Conservation (phyloP, 2,329 filamentous ascomycete species). For the Berkeleyomyces basicola region DNA sequence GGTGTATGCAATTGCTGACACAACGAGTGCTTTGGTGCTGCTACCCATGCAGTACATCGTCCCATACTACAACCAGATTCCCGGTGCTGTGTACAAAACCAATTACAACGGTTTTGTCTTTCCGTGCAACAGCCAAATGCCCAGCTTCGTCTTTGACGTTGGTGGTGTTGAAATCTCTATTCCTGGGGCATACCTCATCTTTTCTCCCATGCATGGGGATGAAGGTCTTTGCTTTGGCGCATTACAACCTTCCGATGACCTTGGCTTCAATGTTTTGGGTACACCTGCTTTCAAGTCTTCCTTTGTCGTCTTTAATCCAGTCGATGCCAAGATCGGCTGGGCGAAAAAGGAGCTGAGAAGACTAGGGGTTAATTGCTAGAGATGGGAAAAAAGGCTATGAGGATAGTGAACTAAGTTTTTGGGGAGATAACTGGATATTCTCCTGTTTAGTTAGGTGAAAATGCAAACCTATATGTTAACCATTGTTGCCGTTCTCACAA, state of each 20-base stretch:
- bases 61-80: constrained; percentile 32
- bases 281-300: constrained; percentile 46
- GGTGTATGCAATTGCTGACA: constrained; percentile 29
- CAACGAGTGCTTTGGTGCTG: constrained; percentile 47
- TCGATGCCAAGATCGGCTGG: constrained; percentile 36
- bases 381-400: no score
- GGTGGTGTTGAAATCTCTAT: constrained; percentile 42
- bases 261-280: constrained; percentile 39
- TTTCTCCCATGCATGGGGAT: constrained; percentile 27
- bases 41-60: constrained; percentile 35
- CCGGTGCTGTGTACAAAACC: constrained; percentile 25
- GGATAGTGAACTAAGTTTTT: no score
- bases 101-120: constrained; percentile 29
- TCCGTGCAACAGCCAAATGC: constrained; percentile 28
- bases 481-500: no score
- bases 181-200: constrained; percentile 36
- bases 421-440: no score
- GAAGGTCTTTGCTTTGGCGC: constrained; percentile 48
- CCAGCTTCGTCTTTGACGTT: constrained; percentile 37
- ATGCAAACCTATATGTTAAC: no score
- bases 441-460: no score
- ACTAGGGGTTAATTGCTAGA: no score
- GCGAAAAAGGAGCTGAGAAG: neutral
- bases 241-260: constrained; percentile 36
- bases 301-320: constrained; percentile 35